phyloP scores from a whole-genome alignment of 768 basidiomycete genomes.

The Clavulina sp. region DNA sequence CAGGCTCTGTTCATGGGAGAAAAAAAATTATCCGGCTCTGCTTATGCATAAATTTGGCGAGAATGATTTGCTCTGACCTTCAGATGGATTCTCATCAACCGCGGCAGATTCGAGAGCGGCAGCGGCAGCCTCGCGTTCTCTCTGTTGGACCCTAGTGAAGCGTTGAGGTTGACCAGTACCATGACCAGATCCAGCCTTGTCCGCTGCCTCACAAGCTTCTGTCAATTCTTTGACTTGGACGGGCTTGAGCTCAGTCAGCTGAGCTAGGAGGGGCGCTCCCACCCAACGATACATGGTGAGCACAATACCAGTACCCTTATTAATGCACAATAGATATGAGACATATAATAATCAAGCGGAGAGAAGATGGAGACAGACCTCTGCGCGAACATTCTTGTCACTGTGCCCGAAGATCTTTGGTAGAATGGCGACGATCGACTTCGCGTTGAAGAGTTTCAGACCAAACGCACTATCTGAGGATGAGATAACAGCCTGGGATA shows the following conservation, averaged over 20 bases:
- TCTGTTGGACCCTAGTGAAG: constrained; percentile 54
- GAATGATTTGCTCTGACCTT: constrained; percentile 10
- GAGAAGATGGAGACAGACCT: constrained; percentile 21
- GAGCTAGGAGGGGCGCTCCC: constrained; percentile 66
- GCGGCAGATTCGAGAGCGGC: constrained; percentile 29
- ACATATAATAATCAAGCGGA: background rate
- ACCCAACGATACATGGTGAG: constrained; percentile 73
- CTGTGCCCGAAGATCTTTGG: constrained; percentile 90
- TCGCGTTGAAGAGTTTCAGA: constrained; percentile 47
- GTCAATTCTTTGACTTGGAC: constrained; percentile 93
- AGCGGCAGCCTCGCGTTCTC: constrained; percentile 29
- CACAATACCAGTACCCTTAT: constrained; percentile 46
- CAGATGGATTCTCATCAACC: constrained; percentile 23
- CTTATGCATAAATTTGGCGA: constrained; percentile 26
- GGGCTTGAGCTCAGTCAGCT: constrained; percentile 80
- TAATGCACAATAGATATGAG: background rate
- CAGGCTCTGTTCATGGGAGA: constrained; percentile 1
- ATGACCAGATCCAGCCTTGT: constrained; percentile 70
- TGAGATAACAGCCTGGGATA: background rate
- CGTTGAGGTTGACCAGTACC: constrained; percentile 66
- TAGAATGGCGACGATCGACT: constrained; percentile 67
- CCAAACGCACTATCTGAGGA: constrained; percentile 50
- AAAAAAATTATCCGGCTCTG: constrained; percentile 35
- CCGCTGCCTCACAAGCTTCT: constrained; percentile 72
- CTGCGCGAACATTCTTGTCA: constrained; percentile 89